Percentiles rank a stretch among this genome's conserved stretches.
Evolutionary conservation across 495 filamentous ascomycete species (phyloP).

Genomic region (Xylaria bambusicola): DNA sequence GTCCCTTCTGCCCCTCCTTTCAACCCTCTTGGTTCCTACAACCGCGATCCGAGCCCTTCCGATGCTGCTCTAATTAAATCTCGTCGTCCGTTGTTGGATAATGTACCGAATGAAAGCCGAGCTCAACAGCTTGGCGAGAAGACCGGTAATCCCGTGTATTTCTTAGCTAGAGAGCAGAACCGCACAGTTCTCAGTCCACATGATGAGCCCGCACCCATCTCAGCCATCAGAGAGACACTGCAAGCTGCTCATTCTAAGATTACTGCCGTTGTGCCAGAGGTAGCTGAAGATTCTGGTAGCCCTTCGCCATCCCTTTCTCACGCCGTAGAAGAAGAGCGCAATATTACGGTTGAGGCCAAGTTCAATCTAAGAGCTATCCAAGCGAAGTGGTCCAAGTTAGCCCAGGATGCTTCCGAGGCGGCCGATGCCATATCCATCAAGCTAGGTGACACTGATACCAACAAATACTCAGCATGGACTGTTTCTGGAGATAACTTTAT

Average conservation of each 20-base stretch:
- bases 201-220: slow-evolving; percentile 13
- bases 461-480: slow-evolving; percentile 26
- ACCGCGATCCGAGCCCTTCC: slow-evolving; percentile 40
- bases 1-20: neutral
- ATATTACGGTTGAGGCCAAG: no score
- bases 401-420: slow-evolving; percentile 1
- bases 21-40: neutral
- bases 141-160: slow-evolving; percentile 43
- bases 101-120: slow-evolving; percentile 5
- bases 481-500: slow-evolving; percentile 32
- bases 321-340: neutral
- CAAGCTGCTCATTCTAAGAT: neutral
- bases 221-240: slow-evolving; percentile 24
- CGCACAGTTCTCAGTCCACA: slow-evolving; percentile 12
- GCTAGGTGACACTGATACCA: slow-evolving; percentile 2
- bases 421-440: slow-evolving; percentile 5
- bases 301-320: neutral
- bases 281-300: neutral
- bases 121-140: slow-evolving; percentile 34
- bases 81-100: slow-evolving; percentile 18
- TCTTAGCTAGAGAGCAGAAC: slow-evolving; percentile 43
- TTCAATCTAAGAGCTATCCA: no score
- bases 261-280: no score
- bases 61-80: slow-evolving; percentile 49
- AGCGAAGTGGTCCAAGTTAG: no score